These are phyloP conservation scores for Suillus subluteus DNA, from an alignment of 768 basidiomycete genomes.

Conservation along the genomic window DNA sequence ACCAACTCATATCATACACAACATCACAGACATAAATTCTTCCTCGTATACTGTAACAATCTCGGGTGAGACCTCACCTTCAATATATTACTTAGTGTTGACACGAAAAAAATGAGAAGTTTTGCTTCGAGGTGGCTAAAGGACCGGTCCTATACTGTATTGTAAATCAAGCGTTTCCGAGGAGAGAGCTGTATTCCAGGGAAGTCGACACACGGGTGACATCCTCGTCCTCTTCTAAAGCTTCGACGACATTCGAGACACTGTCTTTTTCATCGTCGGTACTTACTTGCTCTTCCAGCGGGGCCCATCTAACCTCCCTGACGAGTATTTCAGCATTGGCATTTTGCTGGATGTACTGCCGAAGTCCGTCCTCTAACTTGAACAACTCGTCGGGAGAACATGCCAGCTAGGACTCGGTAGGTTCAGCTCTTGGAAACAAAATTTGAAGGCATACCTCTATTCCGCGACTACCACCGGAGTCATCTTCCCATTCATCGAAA, in stretches of 20 bases:
- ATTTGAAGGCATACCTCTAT: slow-evolving; percentile 34
- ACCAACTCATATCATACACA: no score
- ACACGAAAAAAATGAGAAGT: no score
- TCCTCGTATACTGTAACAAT: no score
- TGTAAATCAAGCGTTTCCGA: slow-evolving; percentile 20
- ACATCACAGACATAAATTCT: no score
- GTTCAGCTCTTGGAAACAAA: slow-evolving; percentile 8
- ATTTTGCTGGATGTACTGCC: slow-evolving; percentile 25
- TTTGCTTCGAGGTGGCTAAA: no score
- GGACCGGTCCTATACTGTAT: slow-evolving; percentile 8
- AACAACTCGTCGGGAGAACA: slow-evolving; percentile 46
- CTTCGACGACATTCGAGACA: slow-evolving; percentile 50
- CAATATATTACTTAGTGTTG: no score
- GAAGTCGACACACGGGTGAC: slow-evolving; percentile 63
- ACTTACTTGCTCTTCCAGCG: slow-evolving; percentile 44
- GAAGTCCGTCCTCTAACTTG: slow-evolving; percentile 41
- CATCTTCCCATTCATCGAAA: slow-evolving; percentile 43
- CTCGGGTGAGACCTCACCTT: no score
- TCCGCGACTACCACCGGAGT: slow-evolving; percentile 34
- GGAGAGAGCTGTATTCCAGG: slow-evolving; percentile 36
- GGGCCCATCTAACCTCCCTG: slow-evolving; percentile 59
- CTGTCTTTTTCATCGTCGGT: slow-evolving; percentile 43
- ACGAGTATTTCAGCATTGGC: slow-evolving; percentile 43
- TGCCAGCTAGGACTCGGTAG: slow-evolving; percentile 40
- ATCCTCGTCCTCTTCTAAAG: slow-evolving; percentile 61